phyloP scores from a whole-genome alignment of 306 rosid genomes.

The Adenanthera pavonina region DNA sequence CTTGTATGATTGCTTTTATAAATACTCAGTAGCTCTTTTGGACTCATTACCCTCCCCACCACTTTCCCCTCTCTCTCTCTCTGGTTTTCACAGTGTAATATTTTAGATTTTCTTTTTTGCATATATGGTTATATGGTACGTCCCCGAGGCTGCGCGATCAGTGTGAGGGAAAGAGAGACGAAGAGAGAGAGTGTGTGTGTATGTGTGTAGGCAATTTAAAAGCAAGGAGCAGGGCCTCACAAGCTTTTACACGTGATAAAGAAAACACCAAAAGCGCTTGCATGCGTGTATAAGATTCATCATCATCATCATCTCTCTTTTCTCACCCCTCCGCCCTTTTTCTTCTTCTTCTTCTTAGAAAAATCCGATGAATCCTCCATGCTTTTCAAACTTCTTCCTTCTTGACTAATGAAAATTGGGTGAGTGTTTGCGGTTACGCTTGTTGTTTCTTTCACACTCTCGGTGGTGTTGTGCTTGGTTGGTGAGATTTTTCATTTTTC shows the following conservation, averaged over 20 bases:
- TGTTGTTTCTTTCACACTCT: background rate
- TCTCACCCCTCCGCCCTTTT: slow-evolving; percentile 27
- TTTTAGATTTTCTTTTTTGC: slow-evolving; percentile 30
- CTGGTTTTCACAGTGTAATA: background rate
- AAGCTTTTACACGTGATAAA: slow-evolving; percentile 79
- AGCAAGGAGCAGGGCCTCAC: slow-evolving; percentile 44
- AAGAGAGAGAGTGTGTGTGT: background rate
- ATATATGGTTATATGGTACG: slow-evolving; percentile 47
- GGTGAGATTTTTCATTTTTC: slow-evolving; percentile 34
- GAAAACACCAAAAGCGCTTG: slow-evolving; percentile 78
- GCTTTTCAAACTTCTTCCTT: slow-evolving; percentile 15
- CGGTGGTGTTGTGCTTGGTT: slow-evolving; percentile 9
- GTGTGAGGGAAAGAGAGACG: background rate
- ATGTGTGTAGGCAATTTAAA: slow-evolving; percentile 29
- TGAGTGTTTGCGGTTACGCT: background rate
- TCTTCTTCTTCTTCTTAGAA: slow-evolving; percentile 23
- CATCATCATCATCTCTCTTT: slow-evolving; percentile 58
- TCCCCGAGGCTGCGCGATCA: slow-evolving; percentile 78
- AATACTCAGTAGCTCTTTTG: slow-evolving; percentile 62
- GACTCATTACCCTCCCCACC: slow-evolving; percentile 47
- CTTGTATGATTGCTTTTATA: slow-evolving; percentile 68
- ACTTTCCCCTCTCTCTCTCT: slow-evolving; percentile 13
- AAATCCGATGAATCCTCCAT: slow-evolving; percentile 38
- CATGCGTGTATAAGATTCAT: slow-evolving; percentile 70
- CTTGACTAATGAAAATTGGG: slow-evolving; percentile 11